Base-by-base conservation (phyloP, 352 stramenopile genomes). In the Globisporangium takayamanum region DNA sequence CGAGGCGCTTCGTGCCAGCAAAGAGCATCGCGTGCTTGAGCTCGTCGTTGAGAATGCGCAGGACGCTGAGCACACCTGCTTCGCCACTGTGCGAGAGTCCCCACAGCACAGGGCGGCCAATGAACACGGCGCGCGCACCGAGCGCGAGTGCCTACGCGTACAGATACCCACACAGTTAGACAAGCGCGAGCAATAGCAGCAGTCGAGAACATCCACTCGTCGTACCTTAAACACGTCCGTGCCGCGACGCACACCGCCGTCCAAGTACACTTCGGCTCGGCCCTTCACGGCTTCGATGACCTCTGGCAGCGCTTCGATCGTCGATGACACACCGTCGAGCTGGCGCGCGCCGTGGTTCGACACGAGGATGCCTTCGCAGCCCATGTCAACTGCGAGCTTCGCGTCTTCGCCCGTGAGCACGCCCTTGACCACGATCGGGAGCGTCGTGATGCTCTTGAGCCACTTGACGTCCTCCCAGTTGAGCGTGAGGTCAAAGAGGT, bases 41-140 rank as follows among this genome's bases (percentile, higher is more conserved):
- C 67, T 98, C 95, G 22, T 82, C 84, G 63, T 94, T 92, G 16
- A 98, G 63, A 54, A 98, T 95, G 46, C 84, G 59, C 20, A 98
- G 73, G 60, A 98, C 76, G 50, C 89, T 84, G 22, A 76, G 63
- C 6, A 98, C 91, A 10, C 89, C 92, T 25, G 74, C 67, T 68
- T 98, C 73, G 30, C 96, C 84, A 53, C 85, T 97, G 56, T 95
- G 79, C 6, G 89, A 77, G 53, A 99, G 77, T 3, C 89, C 87
- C 70, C 97, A 99, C 47, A 99, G 92, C 20, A 98, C 72, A 5
- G 96, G 96, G 26, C 95, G 96, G 3, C 95, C 96, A 54, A 99
- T 68, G 36, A 97, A 96, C 12, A 99, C 96, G 1, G 95, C 95
- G 51, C 88, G 92, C 28, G 96, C 96, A 41, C 94, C 94, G 44